These are phyloP conservation scores for Kickxella alabastrina DNA, from an alignment of 192 early-diverging fungal genomes.

Conservation along the genomic window DNA sequence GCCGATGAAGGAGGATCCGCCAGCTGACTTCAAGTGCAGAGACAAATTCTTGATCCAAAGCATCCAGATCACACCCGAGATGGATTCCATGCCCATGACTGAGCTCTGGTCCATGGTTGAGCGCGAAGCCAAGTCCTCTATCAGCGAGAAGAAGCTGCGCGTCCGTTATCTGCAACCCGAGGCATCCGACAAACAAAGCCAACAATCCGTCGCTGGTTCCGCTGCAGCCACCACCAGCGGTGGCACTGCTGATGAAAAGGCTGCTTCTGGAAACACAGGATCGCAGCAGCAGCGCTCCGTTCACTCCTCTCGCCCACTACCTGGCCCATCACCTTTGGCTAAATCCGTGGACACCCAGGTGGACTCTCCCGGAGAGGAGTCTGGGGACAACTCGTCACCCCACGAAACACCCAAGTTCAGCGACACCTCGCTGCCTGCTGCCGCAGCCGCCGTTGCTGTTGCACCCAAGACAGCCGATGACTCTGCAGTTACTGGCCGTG, in stretches of 20 bases:
- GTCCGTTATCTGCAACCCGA: conserved; percentile 58
- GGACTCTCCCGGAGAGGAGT: conserved; percentile 5
- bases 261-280: no score
- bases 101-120: conserved; percentile 72
- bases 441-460: background rate
- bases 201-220: no score
- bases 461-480: background rate
- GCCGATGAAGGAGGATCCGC: conserved; percentile 79
- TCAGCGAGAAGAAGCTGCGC: conserved; percentile 66
- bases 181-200: conserved; percentile 14
- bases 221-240: no score
- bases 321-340: conserved; percentile 33
- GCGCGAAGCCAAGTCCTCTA: conserved; percentile 55
- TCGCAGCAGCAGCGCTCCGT: conserved; percentile 10
- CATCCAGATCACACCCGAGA: conserved; percentile 69
- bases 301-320: conserved; percentile 11
- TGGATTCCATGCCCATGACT: conserved; percentile 58
- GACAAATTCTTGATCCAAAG: conserved; percentile 97
- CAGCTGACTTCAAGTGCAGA: conserved; percentile 76
- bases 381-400: conserved; percentile 3
- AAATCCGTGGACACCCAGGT: conserved; percentile 9
- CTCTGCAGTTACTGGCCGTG: background rate
- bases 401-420: background rate
- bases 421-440: background rate
- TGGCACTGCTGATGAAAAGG: no score